Evolutionary conservation across 257 asterid genomes (phyloP).

Genomic region (Primulina huaijiensis): DNA sequence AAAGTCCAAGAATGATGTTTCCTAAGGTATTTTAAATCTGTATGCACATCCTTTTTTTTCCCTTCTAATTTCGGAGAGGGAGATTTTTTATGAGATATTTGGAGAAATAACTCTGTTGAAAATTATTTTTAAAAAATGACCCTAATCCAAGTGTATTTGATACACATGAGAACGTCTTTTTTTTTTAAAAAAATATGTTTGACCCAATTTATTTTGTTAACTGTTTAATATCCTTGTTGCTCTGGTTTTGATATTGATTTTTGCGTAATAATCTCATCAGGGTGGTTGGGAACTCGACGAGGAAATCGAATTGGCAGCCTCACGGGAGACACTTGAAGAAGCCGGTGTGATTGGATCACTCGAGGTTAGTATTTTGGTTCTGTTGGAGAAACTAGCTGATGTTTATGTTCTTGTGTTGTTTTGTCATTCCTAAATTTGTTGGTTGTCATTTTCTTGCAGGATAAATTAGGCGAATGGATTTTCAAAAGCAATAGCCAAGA

Average conservation of each 20-base stretch:
- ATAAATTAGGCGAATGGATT: slow-evolving; percentile 72
- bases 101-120: no score
- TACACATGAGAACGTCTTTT: no score
- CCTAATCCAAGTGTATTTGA: no score
- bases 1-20: slow-evolving; percentile 81
- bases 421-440: background rate
- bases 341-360: slow-evolving; percentile 23
- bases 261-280: slow-evolving; percentile 26
- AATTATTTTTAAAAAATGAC: no score
- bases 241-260: slow-evolving; percentile 8
- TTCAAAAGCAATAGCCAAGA: slow-evolving; percentile 96
- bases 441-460: slow-evolving; percentile 36
- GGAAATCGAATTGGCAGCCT: slow-evolving; percentile 19
- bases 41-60: no score
- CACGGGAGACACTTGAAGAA: slow-evolving; percentile 21
- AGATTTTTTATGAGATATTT: background rate
- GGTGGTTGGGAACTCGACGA: slow-evolving; percentile 35
- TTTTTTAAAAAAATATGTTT: no score
- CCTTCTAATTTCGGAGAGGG: background rate
- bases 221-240: background rate
- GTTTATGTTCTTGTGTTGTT: background rate
- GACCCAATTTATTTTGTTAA: no score
- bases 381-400: background rate
- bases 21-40: slow-evolving; percentile 58
- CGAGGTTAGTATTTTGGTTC: slow-evolving; percentile 12